phyloP scores from a whole-genome alignment of 179 eudicot species.

The Camellia oleifera region DNA sequence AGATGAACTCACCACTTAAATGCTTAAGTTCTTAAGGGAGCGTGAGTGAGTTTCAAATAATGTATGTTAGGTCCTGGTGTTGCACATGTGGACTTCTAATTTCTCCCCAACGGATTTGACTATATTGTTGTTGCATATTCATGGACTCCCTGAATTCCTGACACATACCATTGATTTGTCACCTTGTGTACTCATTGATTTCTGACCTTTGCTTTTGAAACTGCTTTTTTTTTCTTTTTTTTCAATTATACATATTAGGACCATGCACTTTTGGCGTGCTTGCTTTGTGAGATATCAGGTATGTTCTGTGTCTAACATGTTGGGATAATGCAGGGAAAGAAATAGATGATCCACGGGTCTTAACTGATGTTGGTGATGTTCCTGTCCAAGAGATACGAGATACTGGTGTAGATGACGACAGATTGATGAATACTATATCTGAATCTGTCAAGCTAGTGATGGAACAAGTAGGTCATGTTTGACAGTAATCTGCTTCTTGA shows the following conservation, averaged over 20 bases:
- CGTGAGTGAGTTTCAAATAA: too few species aligned
- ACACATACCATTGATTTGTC: neutral
- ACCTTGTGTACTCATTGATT: neutral
- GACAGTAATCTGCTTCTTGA: neutral
- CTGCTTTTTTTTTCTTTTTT: neutral
- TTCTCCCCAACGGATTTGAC: too few species aligned
- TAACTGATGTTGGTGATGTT: constrained; percentile 96
- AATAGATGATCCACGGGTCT: constrained; percentile 73
- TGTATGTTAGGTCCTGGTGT: too few species aligned
- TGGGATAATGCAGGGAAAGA: constrained; percentile 70
- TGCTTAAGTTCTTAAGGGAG: too few species aligned
- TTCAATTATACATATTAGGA: neutral
- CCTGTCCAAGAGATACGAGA: constrained; percentile 97
- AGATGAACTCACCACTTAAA: too few species aligned
- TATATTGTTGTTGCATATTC: neutral
- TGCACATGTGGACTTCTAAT: too few species aligned
- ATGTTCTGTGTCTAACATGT: constrained; percentile 3
- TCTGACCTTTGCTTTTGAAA: neutral
- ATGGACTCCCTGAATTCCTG: neutral
- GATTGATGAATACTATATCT: constrained; percentile 74
- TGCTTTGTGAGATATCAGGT: neutral
- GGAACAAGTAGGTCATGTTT: constrained; percentile 68
- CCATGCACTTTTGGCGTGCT: neutral
- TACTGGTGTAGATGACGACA: constrained; percentile 90
- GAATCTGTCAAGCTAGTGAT: constrained; percentile 94